Evolutionary conservation across 1,284 basidiomycete genomes (phyloP).

Genomic region (Rhodotorula mucilaginosa): DNA sequence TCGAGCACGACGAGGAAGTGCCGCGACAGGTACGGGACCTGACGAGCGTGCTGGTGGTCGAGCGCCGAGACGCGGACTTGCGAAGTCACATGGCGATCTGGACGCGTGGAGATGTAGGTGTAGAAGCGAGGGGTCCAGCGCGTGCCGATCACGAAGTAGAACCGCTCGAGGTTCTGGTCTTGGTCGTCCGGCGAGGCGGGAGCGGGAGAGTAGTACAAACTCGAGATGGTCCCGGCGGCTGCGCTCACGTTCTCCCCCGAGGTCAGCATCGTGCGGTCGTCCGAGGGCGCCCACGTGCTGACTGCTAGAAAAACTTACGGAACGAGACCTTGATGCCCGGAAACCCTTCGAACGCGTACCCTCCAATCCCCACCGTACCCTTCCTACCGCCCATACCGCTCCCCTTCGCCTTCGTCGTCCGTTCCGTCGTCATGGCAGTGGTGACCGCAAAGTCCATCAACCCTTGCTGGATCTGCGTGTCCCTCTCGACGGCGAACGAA

Average conservation of each 20-base stretch:
- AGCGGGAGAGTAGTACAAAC: conserved; percentile 3
- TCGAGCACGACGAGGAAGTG: conserved; percentile 7
- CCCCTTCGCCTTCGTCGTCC: background rate
- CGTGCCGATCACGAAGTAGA: conserved; percentile 8
- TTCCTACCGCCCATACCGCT: background rate
- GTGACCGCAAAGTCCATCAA: background rate
- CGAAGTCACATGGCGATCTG: background rate
- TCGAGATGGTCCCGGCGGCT: conserved; percentile 3
- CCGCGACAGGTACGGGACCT: conserved; percentile 10
- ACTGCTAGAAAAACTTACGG: background rate
- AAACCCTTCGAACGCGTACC: conserved; percentile 7
- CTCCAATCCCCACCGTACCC: conserved; percentile 4
- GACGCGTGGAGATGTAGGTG: background rate
- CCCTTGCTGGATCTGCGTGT: background rate
- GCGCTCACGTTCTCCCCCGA: background rate
- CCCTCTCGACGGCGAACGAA: conserved; percentile 5
- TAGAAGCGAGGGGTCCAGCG: conserved; percentile 10
- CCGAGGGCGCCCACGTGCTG: too few relatives aligned
- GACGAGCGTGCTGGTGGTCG: conserved; percentile 1
- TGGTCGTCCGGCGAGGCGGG: background rate
- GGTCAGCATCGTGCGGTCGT: background rate
- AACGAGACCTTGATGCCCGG: conserved; percentile 8
- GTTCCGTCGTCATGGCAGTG: background rate
- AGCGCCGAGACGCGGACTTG: conserved; percentile 5
- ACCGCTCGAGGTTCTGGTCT: background rate